phyloP scores from a whole-genome alignment of 345 rosid genomes.

The Atalantia buxifolia region DNA sequence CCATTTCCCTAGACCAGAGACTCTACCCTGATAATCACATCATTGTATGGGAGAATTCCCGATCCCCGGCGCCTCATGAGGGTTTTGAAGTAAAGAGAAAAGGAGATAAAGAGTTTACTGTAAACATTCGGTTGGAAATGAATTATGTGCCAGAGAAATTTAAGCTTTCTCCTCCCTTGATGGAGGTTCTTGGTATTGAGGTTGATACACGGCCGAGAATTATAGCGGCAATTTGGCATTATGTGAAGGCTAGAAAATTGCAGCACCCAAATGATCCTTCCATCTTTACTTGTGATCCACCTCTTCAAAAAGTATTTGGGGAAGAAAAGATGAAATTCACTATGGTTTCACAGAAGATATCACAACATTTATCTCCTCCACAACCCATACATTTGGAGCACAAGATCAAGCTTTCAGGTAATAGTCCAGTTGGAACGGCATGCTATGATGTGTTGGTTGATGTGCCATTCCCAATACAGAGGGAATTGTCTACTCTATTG shows the following conservation, averaged over 20 bases:
- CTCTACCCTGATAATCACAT: constrained; percentile 82
- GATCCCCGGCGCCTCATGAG: constrained; percentile 88
- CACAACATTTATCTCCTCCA: constrained; percentile 74
- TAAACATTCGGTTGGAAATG: constrained; percentile 80
- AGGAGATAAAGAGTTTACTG: constrained; percentile 90
- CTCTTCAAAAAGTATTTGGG: constrained; percentile 89
- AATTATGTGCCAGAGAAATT: constrained; percentile 88
- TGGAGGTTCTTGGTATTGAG: constrained; percentile 95
- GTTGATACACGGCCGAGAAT: constrained; percentile 95
- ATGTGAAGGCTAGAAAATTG: constrained; percentile 93
- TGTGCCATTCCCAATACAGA: constrained; percentile 89
- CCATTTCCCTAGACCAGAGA: constrained; percentile 86
- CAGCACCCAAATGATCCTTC: constrained; percentile 92
- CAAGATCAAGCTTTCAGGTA: constrained; percentile 86
- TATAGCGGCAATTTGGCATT: constrained; percentile 98
- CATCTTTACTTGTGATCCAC: constrained; percentile 73
- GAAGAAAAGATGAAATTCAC: constrained; percentile 83
- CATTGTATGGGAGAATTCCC: constrained; percentile 88
- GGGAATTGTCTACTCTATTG: constrained; percentile 72
- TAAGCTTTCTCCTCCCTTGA: constrained; percentile 86
- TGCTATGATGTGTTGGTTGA: constrained; percentile 97
- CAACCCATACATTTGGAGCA: constrained; percentile 95
- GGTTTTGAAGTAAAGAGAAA: constrained; percentile 98
- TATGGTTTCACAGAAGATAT: constrained; percentile 85
- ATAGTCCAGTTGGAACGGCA: constrained; percentile 69